Evolutionary conservation across 2,329 filamentous ascomycete species (phyloP), one percentile per base, ranked within the genome.

Genomic region (Sclerotinia nivalis): DNA sequence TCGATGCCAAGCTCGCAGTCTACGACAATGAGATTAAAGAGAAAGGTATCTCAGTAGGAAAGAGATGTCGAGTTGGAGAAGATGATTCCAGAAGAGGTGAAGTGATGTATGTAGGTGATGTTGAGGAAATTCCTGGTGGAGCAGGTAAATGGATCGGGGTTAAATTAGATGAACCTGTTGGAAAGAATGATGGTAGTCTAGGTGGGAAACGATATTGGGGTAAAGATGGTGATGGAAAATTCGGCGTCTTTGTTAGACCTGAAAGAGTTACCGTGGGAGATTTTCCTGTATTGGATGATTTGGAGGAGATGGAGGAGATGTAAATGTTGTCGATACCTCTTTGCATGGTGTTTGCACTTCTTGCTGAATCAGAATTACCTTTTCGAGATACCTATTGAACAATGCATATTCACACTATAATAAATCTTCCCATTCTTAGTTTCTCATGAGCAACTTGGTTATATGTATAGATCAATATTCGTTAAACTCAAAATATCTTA

Each of bases 161-260:
- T 66, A 84, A 85, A 74, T 85, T 94, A 67, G 92, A 95, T 78
- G 92, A 95, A 80, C 91, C 92, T 1, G 90, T 90, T 56, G 92
- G 91, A 69, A 93, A 92, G 83, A 96, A 95, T 77, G 91, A 95
- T 79, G 92, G 93, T 71, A 89, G 88, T 75, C 87, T 93, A 74
- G 84, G 83, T 55, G 86, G 85, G 12, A 88, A 83, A 73, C 84
- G 88, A 73, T 95, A 94, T 81, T 96, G 93, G 85, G 78, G 77
- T 8, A 71, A 77, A 49, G 75, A 77, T 7, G 87, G 87, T 4
- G 68, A 61, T 40, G 70, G 40, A 31, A 94, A 93, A 79, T 88
- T 87, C 75, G 92, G 92, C 47, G 89, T 93, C 28, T 93, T 96
- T 80, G 91, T 94, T 43, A 85, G 91, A 73, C 89, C 92, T 5